Evolutionary conservation across 352 stramenopile species (phyloP).

Genomic region (Phytophthora vignae): DNA sequence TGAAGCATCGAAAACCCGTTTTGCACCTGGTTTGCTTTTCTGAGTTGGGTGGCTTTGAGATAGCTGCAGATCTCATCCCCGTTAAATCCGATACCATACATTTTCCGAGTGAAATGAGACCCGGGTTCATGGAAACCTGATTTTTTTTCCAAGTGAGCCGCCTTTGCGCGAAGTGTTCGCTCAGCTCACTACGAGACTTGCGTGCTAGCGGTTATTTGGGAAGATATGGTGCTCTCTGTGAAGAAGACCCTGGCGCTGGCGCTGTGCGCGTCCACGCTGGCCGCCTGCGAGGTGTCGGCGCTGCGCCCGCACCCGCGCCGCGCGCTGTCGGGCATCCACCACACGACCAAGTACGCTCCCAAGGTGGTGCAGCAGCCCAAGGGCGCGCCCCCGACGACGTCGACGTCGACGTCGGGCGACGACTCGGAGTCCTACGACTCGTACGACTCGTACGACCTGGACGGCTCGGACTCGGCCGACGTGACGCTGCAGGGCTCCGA

Average conservation of each 20-base stretch:
- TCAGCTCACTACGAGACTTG: conserved; percentile 28
- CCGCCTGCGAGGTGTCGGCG: conserved; percentile 29
- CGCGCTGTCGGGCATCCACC: conserved; percentile 37
- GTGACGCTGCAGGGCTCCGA: conserved; percentile 28
- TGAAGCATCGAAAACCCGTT: not conserved
- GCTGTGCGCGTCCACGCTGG: conserved; percentile 40
- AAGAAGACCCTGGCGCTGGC: conserved; percentile 47
- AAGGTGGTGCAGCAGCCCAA: conserved; percentile 37
- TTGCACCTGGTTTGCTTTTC: conserved; percentile 15
- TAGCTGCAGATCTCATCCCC: conserved; percentile 6
- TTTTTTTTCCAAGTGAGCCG: conserved; percentile 16
- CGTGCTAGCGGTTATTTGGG: conserved; percentile 8
- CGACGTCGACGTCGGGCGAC: conserved; percentile 10
- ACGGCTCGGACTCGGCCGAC: conserved; percentile 25
- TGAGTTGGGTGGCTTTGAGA: conserved; percentile 14
- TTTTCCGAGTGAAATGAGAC: conserved; percentile 12
- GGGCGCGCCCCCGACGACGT: conserved; percentile 10
- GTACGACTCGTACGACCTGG: conserved; percentile 35
- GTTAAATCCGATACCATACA: conserved; percentile 25
- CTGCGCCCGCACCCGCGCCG: conserved; percentile 34
- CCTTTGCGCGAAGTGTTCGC: not conserved
- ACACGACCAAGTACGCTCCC: conserved; percentile 41
- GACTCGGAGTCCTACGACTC: conserved; percentile 33
- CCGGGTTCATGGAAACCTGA: conserved; percentile 32
- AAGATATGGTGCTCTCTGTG: conserved; percentile 47